Conservation (phyloP, 2,329 filamentous ascomycete species). For the Fusarium begoniae region DNA sequence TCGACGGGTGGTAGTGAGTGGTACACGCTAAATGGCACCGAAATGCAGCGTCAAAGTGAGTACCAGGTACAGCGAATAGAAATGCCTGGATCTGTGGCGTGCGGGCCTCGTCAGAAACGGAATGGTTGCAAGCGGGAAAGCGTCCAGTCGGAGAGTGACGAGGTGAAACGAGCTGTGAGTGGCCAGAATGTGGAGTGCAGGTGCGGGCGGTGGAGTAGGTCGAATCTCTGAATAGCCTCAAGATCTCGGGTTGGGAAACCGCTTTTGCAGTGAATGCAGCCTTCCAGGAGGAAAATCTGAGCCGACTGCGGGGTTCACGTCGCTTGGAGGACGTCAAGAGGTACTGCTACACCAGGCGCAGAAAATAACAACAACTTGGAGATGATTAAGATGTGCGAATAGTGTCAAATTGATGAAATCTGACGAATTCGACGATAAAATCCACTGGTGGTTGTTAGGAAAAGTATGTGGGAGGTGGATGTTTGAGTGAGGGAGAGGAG, state of each 20-base stretch:
- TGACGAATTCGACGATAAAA: conserved; percentile 40
- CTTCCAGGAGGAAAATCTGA: conserved; percentile 37
- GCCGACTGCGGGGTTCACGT: conserved; percentile 32
- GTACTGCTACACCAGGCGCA: conserved; percentile 45
- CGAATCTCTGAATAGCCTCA: conserved; percentile 54
- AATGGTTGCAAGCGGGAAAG: conserved; percentile 37
- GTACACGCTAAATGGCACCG: conserved; percentile 31
- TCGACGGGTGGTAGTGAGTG: conserved; percentile 21
- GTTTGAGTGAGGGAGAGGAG: conserved; percentile 37
- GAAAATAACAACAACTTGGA: conserved; percentile 49
- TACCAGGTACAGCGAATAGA: conserved; percentile 36
- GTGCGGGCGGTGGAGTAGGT: conserved; percentile 37
- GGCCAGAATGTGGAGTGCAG: conserved; percentile 36
- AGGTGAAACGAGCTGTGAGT: conserved; percentile 39
- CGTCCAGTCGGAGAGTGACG: conserved; percentile 28
- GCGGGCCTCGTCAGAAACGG: conserved; percentile 34
- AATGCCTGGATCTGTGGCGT: conserved; percentile 12
- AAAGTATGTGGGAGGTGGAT: conserved; percentile 43
- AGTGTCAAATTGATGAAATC: conserved; percentile 56
- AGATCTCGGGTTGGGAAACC: conserved; percentile 36
- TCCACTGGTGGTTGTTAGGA: conserved; percentile 49
- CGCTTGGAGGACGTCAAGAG: conserved; percentile 38
- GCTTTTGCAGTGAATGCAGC: conserved; percentile 18
- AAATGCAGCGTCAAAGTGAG: conserved; percentile 28
- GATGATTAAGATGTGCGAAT: conserved; percentile 48